These are phyloP conservation scores for Ganoderma sinense DNA, from an alignment of 1,284 basidiomycete species.

Conservation along the genomic window DNA sequence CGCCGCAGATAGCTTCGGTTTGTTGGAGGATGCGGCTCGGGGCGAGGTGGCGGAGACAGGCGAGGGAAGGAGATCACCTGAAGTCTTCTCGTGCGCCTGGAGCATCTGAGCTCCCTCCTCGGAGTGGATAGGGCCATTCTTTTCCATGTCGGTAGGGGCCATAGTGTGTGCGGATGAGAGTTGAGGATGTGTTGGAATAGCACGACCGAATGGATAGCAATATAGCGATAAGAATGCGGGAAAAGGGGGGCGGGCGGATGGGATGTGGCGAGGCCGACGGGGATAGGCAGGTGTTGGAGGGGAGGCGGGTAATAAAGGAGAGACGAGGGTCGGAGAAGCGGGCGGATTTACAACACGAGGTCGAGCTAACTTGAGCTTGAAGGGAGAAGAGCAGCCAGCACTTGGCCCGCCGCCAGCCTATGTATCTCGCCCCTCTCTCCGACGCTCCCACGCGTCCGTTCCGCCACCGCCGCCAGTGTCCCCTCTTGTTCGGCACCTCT, in stretches of 20 bases:
- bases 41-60: constrained; percentile 55
- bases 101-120: constrained; percentile 39
- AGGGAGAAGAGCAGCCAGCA: constrained; percentile 11
- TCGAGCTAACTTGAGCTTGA: constrained; percentile 7
- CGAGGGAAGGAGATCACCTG: constrained; percentile 51
- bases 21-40: constrained; percentile 45
- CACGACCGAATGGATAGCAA: neutral
- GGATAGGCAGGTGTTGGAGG: neutral
- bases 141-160: constrained; percentile 32
- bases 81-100: constrained; percentile 37
- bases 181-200: neutral
- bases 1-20: constrained; percentile 60
- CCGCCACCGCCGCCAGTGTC: neutral
- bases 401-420: constrained; percentile 3
- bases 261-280: neutral
- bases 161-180: constrained; percentile 15
- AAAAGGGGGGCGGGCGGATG: constrained; percentile 13
- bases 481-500: neutral
- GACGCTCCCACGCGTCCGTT: constrained; percentile 15
- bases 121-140: constrained; percentile 19
- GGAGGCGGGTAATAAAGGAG: constrained; percentile 26
- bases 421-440: constrained; percentile 12
- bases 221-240: constrained; percentile 4
- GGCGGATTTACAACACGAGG: constrained; percentile 20
- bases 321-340: constrained; percentile 33